These are phyloP conservation scores for Herpetospermum pedunculosum DNA, from an alignment of 306 rosid species.

Conservation along the genomic window DNA sequence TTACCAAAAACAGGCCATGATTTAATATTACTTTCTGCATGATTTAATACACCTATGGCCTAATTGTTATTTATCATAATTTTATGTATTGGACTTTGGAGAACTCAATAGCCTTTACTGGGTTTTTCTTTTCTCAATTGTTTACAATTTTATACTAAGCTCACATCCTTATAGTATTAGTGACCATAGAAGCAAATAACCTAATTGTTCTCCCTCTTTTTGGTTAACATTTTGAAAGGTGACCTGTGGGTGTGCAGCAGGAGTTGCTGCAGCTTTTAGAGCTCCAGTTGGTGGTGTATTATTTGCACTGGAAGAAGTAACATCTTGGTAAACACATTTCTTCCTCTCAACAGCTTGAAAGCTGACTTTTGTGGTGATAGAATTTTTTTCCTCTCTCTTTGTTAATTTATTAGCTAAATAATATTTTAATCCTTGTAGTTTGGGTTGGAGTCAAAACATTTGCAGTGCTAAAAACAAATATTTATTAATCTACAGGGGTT, in stretches of 20 bases:
- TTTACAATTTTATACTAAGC: neutral
- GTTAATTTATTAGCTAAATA: neutral
- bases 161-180: neutral
- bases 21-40: neutral
- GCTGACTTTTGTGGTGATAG: neutral
- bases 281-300: slow-evolving; percentile 98
- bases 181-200: neutral
- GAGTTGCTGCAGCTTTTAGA: slow-evolving; percentile 97
- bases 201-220: neutral
- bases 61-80: neutral
- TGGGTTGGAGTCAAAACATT: neutral
- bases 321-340: slow-evolving; percentile 65
- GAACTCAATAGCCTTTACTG: neutral
- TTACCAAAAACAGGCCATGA: neutral
- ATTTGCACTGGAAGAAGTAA: slow-evolving; percentile 96
- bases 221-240: slow-evolving; percentile 49
- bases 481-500: neutral
- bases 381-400: neutral
- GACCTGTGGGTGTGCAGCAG: slow-evolving; percentile 99
- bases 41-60: neutral
- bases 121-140: neutral
- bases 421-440: neutral
- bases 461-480: neutral
- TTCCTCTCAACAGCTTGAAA: slow-evolving; percentile 10
- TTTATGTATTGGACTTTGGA: neutral